Evolutionary conservation across 192 early-diverging fungal genomes (phyloP).

Genomic region (Obelidium mucronatum): DNA sequence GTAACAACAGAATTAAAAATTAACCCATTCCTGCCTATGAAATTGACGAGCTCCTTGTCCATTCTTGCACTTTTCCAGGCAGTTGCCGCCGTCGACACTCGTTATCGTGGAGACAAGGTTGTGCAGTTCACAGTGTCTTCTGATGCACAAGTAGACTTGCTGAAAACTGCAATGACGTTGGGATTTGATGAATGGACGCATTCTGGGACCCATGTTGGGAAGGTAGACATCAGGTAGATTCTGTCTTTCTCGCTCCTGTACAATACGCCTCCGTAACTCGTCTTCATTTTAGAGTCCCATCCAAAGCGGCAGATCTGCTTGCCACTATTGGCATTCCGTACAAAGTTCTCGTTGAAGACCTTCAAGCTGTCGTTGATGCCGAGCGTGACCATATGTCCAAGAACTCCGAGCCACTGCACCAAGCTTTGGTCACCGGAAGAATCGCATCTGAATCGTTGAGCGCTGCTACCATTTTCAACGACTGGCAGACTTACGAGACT

Average conservation of each 20-base stretch:
- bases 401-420: conserved; percentile 22
- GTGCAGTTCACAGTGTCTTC: not conserved
- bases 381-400: conserved; percentile 42
- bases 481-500: conserved; percentile 45
- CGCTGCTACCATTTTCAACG: conserved; percentile 38
- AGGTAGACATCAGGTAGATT: no score
- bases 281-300: not conserved
- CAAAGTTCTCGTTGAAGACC: conserved; percentile 48
- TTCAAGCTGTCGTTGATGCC: conserved; percentile 54
- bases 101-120: not conserved
- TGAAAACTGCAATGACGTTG: no score
- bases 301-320: not conserved
- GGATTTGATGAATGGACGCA: no score
- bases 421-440: not conserved
- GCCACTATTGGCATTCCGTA: conserved; percentile 26
- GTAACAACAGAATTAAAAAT: no score
- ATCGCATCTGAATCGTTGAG: conserved; percentile 12
- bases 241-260: no score
- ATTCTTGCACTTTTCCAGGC: no score
- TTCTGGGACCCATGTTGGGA: no score
- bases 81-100: not conserved
- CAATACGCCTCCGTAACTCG: no score
- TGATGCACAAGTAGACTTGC: not conserved
- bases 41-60: no score
- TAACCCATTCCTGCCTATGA: no score